Evolutionary conservation across 352 stramenopile genomes (phyloP), one percentile per base, ranked within the genome.

Genomic region (Pythium dissotocum): DNA sequence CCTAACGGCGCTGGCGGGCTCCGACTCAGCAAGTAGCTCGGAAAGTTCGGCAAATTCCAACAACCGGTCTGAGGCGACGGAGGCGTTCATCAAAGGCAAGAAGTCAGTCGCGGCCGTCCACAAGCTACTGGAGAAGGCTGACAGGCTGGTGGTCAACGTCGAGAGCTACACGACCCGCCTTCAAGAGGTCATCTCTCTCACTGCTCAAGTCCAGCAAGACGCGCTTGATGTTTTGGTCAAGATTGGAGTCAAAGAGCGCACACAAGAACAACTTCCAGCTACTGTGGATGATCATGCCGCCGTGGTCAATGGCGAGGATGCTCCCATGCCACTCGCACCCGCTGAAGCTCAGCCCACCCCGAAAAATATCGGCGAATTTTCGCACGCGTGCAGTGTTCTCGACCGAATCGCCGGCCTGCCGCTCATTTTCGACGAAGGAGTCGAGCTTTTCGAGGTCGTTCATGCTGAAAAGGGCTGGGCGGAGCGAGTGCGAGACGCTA

Each of bases 361-460:
- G 28, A 72, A 75, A 40, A 33, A 58, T n/a, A 44, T 63, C 13
- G 67, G 65, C 26, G 77, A 88, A 61, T 80, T 93, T 58, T 42
- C 73, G 5, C 71, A 84, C 21, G 87, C 88, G 0, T 80, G 72
- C 9, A 68, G 69, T 16, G 28, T 95, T 28, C 65, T 95, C 2
- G 88, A 96, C 46, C 76, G 72, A 26, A 79, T 94, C 12, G 80
- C 89, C 38, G 61, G 72, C 10, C 80, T 94, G 16, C 87, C 88
- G 13, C 89, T 94, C 64, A 74, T 77, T 3, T 91, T 95, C 70
- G 86, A 94, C 35, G 78, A 91, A 72, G 87, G 75, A 1, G 36
- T 89, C 3, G 70, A 65, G 53, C 74, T 96, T 1, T 78, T 83
- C 12, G 75, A 63, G 10, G 77, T 91, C 24, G 71, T 96, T 49